Evolutionary conservation across 1,139 yeast species (phyloP).

Genomic region (Blastobotrys buckinghamii): DNA sequence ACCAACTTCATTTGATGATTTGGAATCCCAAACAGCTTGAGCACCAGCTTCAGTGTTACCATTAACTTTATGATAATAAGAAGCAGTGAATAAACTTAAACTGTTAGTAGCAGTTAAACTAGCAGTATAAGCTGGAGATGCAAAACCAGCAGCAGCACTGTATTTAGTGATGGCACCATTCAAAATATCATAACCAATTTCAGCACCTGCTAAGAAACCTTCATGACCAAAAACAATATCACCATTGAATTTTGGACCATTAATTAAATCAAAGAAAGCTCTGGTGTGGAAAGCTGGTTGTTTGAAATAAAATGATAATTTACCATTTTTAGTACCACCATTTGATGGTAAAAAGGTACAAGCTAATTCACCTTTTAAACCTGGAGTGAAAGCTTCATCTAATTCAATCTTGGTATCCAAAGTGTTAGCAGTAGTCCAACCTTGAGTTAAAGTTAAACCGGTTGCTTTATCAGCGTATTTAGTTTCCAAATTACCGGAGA

Average conservation of each 20-base stretch:
- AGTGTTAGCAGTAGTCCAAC: conserved; percentile 94
- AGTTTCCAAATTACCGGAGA: conserved; percentile 87
- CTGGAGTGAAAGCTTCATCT: conserved; percentile 88
- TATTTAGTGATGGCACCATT: conserved; percentile 90
- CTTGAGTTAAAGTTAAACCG: conserved; percentile 92
- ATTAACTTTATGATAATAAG: conserved; percentile 94
- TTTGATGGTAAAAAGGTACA: conserved; percentile 86
- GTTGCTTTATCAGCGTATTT: conserved; percentile 90
- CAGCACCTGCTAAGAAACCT: conserved; percentile 96
- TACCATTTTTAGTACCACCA: conserved; percentile 70
- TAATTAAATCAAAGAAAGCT: conserved; percentile 89
- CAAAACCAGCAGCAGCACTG: conserved; percentile 92
- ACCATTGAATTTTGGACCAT: conserved; percentile 94
- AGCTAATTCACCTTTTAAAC: conserved; percentile 87
- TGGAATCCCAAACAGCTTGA: conserved; percentile 93
- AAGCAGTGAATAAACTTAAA: conserved; percentile 87
- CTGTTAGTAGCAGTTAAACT: conserved; percentile 87
- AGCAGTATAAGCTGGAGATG: conserved; percentile 80
- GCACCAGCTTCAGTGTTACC: conserved; percentile 95
- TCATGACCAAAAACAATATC: conserved; percentile 94
- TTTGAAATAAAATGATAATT: conserved; percentile 84
- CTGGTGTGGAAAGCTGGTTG: conserved; percentile 94
- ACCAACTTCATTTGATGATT: conserved; percentile 59
- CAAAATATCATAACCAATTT: conserved; percentile 92
- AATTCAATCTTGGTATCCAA: conserved; percentile 92